Percentiles rank a stretch among this genome's conserved stretches.
Evolutionary conservation across 2,329 filamentous ascomycete species (phyloP).

Genomic region (Neopestalotiopsis rosae): DNA sequence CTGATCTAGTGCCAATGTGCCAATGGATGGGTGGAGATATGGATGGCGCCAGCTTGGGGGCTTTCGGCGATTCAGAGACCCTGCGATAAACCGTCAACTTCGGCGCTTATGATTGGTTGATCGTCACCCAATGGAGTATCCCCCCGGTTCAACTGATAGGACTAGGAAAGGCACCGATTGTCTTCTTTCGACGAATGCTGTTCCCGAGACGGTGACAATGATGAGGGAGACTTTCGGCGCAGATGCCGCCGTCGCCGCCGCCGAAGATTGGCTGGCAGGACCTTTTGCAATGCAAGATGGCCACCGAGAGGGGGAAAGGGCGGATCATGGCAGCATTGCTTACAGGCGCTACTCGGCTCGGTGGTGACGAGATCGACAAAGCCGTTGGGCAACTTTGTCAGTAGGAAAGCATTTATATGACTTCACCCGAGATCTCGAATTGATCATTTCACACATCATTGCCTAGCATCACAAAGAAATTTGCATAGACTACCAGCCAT

Average conservation of each 20-base stretch:
- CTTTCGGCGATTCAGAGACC: not conserved
- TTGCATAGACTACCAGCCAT: not conserved
- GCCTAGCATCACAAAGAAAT: too few species aligned
- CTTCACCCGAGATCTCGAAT: not conserved
- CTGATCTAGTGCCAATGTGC: not conserved
- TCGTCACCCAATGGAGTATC: not conserved
- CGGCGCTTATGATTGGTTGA: constrained; percentile 6
- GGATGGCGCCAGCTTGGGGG: not conserved
- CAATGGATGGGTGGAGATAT: constrained; percentile 4
- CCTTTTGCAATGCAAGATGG: too few species aligned
- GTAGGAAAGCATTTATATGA: not conserved
- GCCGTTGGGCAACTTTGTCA: not conserved
- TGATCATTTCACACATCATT: too few species aligned
- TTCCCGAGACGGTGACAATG: not conserved
- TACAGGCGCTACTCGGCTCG: not conserved
- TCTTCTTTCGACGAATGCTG: not conserved
- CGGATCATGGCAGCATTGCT: not conserved
- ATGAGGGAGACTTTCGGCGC: not conserved
- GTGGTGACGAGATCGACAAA: not conserved
- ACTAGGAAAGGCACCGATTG: not conserved
- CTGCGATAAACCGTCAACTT: not conserved
- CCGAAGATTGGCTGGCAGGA: not conserved
- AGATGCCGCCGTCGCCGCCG: not conserved
- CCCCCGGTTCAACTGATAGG: not conserved
- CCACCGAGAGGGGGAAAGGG: not conserved